Conservation (phyloP, 2,329 filamentous ascomycete species). For the Scedosporium boydii region DNA sequence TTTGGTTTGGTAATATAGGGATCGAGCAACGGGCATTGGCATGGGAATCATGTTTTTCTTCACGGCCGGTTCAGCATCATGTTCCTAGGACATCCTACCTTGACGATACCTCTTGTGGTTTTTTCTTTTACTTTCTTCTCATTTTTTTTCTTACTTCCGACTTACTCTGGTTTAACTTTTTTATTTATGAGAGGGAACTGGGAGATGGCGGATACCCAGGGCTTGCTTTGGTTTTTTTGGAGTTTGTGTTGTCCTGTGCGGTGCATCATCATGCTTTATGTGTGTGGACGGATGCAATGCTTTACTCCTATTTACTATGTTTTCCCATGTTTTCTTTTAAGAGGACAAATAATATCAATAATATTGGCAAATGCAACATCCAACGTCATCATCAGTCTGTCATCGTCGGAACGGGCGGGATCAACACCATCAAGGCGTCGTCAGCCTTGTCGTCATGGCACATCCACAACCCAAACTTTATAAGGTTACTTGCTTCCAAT, state of each 20-base stretch:
- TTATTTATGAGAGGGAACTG: slow-evolving; percentile 8
- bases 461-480: too few species aligned
- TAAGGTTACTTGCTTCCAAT: too few species aligned
- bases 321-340: not conserved
- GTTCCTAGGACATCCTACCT: not conserved
- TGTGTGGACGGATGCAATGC: not conserved
- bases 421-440: too few species aligned
- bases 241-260: not conserved
- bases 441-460: too few species aligned
- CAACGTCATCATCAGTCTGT: not conserved
- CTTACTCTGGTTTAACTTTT: slow-evolving; percentile 6
- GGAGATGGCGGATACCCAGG: slow-evolving; percentile 9
- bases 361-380: not conserved
- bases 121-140: not conserved
- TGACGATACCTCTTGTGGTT: not conserved
- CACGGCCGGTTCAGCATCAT: too few species aligned
- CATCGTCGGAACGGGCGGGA: too few species aligned
- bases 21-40: not conserved
- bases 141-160: slow-evolving; percentile 1
- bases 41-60: not conserved
- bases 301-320: not conserved
- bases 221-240: slow-evolving; percentile 7
- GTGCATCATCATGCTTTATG: not conserved
- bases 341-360: not conserved
- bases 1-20: not conserved